A percentile compares a stretch with the other conserved stretches of the same genome.
Evolutionary conservation across 768 basidiomycete species (phyloP).

Genomic region (Leccinum variicolor): DNA sequence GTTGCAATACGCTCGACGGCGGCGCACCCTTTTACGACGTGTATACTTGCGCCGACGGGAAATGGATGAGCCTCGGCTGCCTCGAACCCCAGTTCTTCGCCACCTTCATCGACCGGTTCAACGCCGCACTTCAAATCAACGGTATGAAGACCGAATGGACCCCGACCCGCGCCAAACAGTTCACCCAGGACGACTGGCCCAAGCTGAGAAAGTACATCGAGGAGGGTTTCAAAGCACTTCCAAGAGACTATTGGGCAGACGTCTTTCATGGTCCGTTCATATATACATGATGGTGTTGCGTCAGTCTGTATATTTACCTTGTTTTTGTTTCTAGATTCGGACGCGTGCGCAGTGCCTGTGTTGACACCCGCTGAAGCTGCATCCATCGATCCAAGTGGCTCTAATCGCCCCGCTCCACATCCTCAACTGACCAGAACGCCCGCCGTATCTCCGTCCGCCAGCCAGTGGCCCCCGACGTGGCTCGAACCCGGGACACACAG

Average conservation of each 20-base stretch:
- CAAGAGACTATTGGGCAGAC: conserved; percentile 66
- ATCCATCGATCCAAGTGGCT: conserved; percentile 35
- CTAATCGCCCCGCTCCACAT: conserved; percentile 48
- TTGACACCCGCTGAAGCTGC: conserved; percentile 62
- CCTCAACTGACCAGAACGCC: conserved; percentile 41
- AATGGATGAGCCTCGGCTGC: conserved; percentile 76
- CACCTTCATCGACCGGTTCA: conserved; percentile 55
- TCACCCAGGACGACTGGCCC: conserved; percentile 52
- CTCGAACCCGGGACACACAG: conserved; percentile 54
- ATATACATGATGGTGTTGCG: neutral
- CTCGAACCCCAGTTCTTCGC: conserved; percentile 71
- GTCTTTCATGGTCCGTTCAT: conserved; percentile 55
- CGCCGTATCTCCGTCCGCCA: conserved; percentile 11
- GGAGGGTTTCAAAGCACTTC: conserved; percentile 56
- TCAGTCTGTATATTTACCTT: neutral
- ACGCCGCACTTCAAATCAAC: conserved; percentile 43
- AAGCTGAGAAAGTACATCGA: conserved; percentile 53
- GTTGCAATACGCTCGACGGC: conserved; percentile 65
- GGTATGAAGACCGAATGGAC: conserved; percentile 49
- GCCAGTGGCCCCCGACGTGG: conserved; percentile 9
- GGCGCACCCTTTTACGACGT: conserved; percentile 77
- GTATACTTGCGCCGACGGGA: conserved; percentile 69
- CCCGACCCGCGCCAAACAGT: conserved; percentile 46
- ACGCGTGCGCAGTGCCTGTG: conserved; percentile 71
- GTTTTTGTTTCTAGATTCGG: conserved; percentile 46